phyloP scores from a whole-genome alignment of 371 early-diverging fungal species.

The Apophysomyces ossiformis region DNA sequence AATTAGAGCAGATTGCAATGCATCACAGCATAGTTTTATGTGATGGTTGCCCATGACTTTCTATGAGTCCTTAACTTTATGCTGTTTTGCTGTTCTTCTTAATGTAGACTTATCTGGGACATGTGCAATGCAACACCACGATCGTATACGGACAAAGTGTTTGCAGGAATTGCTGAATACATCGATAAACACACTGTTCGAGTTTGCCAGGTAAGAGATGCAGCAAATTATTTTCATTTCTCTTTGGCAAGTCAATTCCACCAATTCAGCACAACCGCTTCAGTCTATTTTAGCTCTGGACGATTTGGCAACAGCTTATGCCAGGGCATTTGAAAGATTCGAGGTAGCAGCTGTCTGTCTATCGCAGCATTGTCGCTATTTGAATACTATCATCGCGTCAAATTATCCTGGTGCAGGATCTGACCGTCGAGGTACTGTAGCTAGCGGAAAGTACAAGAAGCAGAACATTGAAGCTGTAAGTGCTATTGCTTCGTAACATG shows the following conservation, averaged over 20 bases:
- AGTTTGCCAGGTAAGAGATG: slow-evolving; percentile 56
- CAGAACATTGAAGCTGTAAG: slow-evolving; percentile 75
- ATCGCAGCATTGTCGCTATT: slow-evolving; percentile 73
- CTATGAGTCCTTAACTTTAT: slow-evolving; percentile 9
- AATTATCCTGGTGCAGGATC: slow-evolving; percentile 25
- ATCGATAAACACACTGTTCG: slow-evolving; percentile 60
- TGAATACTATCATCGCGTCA: slow-evolving; percentile 66
- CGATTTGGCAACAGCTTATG: slow-evolving; percentile 76
- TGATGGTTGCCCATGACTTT: slow-evolving; percentile 6
- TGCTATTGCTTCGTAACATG: not conserved
- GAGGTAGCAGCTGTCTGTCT: slow-evolving; percentile 66
- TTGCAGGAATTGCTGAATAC: slow-evolving; percentile 73
- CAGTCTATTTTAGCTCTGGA: slow-evolving; percentile 66
- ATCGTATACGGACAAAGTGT: slow-evolving; percentile 72
- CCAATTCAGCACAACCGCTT: not conserved
- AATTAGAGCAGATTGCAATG: not conserved
- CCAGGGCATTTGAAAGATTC: slow-evolving; percentile 74
- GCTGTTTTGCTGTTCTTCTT: not conserved
- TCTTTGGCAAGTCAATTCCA: not conserved
- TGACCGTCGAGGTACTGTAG: slow-evolving; percentile 48
- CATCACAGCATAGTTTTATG: not conserved
- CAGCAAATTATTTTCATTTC: not conserved
- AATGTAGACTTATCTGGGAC: slow-evolving; percentile 46
- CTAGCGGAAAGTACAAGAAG: slow-evolving; percentile 58
- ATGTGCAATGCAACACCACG: slow-evolving; percentile 82